Conservation (phyloP, 345 rosid species). For the Eutrema yunnanense region DNA sequence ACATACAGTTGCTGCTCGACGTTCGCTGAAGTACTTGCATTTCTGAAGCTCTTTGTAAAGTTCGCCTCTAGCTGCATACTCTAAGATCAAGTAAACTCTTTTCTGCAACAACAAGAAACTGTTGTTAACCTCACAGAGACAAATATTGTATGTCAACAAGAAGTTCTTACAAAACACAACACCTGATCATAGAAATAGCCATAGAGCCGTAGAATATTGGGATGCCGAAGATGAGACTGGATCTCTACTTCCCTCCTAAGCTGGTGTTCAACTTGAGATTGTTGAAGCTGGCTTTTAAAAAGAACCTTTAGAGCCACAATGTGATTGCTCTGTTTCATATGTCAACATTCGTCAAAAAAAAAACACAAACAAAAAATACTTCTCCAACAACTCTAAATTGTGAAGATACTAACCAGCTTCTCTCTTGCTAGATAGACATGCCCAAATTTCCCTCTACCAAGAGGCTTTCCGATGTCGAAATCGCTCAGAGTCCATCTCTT, state of each 20-base stretch:
- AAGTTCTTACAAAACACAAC: slow-evolving; percentile 6
- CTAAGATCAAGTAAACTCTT: slow-evolving; percentile 75
- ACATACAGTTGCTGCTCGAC: slow-evolving; percentile 89
- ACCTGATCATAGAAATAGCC: slow-evolving; percentile 99
- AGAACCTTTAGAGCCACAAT: slow-evolving; percentile 89
- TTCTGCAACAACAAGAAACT: slow-evolving; percentile 41
- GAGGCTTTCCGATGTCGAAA: slow-evolving; percentile 89
- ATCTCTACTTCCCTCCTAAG: slow-evolving; percentile 91
- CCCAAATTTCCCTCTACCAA: slow-evolving; percentile 90
- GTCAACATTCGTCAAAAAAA: neutral
- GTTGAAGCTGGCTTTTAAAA: slow-evolving; percentile 85
- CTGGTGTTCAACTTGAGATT: slow-evolving; percentile 94
- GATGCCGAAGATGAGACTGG: slow-evolving; percentile 89
- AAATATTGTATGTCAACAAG: neutral
- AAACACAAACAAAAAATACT: neutral
- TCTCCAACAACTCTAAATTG: neutral
- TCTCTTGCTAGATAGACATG: slow-evolving; percentile 92
- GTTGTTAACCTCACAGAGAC: neutral
- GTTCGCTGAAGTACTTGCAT: slow-evolving; percentile 86
- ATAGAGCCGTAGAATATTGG: slow-evolving; percentile 78
- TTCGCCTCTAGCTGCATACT: slow-evolving; percentile 88
- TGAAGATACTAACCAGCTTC: slow-evolving; percentile 45
- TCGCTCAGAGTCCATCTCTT: slow-evolving; percentile 75
- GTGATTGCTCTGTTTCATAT: slow-evolving; percentile 65
- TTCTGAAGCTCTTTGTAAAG: slow-evolving; percentile 86